These are phyloP conservation scores for Zasmidium angulare DNA, from an alignment of 2,329 filamentous ascomycete genomes.

Conservation along the genomic window DNA sequence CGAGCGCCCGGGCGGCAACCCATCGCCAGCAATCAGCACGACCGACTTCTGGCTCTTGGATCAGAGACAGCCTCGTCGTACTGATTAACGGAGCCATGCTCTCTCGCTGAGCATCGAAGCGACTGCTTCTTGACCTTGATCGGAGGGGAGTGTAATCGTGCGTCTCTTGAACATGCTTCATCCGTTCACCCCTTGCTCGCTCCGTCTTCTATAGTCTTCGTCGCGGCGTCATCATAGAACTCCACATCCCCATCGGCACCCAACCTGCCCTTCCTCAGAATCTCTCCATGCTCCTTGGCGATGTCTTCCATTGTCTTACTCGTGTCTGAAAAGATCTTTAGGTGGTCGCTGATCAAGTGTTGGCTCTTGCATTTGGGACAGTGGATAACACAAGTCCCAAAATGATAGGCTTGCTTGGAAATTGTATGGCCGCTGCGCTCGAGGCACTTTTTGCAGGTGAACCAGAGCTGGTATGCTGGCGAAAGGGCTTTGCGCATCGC, in stretches of 20 bases:
- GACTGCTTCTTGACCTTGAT: neutral
- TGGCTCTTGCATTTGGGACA: conserved; percentile 84
- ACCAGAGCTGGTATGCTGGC: conserved; percentile 81
- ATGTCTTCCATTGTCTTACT: conserved; percentile 74
- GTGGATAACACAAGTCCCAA: conserved; percentile 82
- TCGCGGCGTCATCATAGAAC: conserved; percentile 75
- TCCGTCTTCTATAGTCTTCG: neutral
- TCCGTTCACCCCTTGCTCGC: neutral
- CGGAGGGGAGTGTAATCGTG: neutral
- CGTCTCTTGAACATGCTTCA: neutral
- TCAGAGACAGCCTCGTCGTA: no score
- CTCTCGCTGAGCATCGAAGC: no score
- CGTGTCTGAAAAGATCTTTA: conserved; percentile 75
- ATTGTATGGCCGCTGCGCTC: conserved; percentile 79
- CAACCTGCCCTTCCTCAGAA: conserved; percentile 70
- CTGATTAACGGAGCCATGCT: no score
- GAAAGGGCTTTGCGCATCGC: conserved; percentile 45
- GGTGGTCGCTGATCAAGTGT: conserved; percentile 88
- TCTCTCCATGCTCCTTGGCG: conserved; percentile 70
- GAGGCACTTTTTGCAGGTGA: conserved; percentile 81
- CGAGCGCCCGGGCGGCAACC: no score
- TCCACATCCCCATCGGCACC: conserved; percentile 83
- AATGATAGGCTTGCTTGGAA: conserved; percentile 93
- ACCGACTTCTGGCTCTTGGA: no score
- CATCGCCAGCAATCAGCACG: no score